These are phyloP conservation scores for Phytophthora sojae DNA, from an alignment of 352 stramenopile genomes.

Conservation along the genomic window DNA sequence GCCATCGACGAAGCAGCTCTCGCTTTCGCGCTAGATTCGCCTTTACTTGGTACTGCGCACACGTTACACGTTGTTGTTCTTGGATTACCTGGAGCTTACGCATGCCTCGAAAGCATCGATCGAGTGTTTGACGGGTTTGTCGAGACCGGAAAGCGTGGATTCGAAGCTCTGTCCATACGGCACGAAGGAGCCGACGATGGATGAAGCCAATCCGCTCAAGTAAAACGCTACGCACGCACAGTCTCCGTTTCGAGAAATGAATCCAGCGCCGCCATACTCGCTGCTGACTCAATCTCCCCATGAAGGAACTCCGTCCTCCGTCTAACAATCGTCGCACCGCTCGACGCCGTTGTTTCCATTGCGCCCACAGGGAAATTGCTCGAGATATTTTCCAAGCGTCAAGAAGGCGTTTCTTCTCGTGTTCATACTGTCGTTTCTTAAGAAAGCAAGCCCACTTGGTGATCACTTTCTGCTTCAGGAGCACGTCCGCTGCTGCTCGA, in stretches of 20 bases:
- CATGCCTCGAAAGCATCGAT: slow-evolving; percentile 24
- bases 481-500: slow-evolving; percentile 11
- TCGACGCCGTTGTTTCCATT: slow-evolving; percentile 9
- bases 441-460: slow-evolving; percentile 28
- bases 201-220: background rate
- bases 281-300: slow-evolving; percentile 32
- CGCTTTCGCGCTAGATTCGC: slow-evolving; percentile 15
- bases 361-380: slow-evolving; percentile 8
- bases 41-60: slow-evolving; percentile 4
- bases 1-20: slow-evolving; percentile 26
- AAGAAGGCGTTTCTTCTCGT: slow-evolving; percentile 24
- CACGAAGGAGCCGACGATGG: slow-evolving; percentile 5
- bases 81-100: slow-evolving; percentile 8
- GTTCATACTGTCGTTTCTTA: slow-evolving; percentile 7
- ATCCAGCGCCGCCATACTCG: slow-evolving; percentile 44
- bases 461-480: slow-evolving; percentile 35
- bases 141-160: slow-evolving; percentile 24
- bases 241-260: slow-evolving; percentile 23
- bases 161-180: slow-evolving; percentile 28
- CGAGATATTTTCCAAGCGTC: slow-evolving; percentile 29
- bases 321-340: slow-evolving; percentile 17
- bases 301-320: slow-evolving; percentile 22
- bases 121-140: slow-evolving; percentile 15
- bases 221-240: slow-evolving; percentile 10
- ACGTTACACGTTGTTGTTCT: slow-evolving; percentile 10